Evolutionary conservation across 352 stramenopile species (phyloP).

Genomic region (Pelagophyceae sp.): DNA sequence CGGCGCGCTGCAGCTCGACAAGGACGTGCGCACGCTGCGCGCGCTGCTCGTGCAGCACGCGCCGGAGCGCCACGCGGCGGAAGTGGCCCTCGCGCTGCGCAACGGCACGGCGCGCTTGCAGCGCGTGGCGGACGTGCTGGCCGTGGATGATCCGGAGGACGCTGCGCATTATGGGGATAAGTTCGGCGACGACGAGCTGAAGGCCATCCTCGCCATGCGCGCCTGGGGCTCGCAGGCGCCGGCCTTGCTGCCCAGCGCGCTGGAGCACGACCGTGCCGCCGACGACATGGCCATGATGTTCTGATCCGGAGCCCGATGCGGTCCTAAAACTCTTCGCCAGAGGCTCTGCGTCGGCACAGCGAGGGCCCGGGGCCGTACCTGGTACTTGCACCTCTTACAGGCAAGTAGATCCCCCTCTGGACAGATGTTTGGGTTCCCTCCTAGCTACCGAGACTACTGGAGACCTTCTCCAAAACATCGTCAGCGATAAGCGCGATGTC

Average conservation of each 20-base stretch:
- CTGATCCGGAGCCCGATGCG: neutral
- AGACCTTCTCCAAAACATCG: too few relatives aligned
- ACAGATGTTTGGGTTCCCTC: too few relatives aligned
- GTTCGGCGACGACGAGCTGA: neutral
- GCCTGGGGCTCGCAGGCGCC: neutral
- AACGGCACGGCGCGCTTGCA: neutral
- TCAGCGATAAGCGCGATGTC: too few relatives aligned
- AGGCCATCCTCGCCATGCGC: neutral
- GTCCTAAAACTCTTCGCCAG: too few relatives aligned
- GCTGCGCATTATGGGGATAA: neutral
- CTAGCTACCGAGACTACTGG: too few relatives aligned
- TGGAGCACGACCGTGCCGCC: neutral
- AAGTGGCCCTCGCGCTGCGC: neutral
- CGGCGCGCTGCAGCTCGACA: constrained; percentile 10
- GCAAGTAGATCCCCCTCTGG: too few relatives aligned
- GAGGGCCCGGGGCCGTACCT: too few relatives aligned
- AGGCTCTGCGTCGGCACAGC: too few relatives aligned
- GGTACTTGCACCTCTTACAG: too few relatives aligned
- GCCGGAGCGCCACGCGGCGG: neutral
- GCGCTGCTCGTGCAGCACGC: neutral
- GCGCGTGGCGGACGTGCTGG: neutral
- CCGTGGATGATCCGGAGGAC: neutral
- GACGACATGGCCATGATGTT: neutral
- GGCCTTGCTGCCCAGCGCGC: neutral
- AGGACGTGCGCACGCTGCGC: constrained; percentile 10